These are phyloP conservation scores for Rhynchospora tenuis DNA, from an alignment of 176 grass and related monocot species.

Conservation along the genomic window DNA sequence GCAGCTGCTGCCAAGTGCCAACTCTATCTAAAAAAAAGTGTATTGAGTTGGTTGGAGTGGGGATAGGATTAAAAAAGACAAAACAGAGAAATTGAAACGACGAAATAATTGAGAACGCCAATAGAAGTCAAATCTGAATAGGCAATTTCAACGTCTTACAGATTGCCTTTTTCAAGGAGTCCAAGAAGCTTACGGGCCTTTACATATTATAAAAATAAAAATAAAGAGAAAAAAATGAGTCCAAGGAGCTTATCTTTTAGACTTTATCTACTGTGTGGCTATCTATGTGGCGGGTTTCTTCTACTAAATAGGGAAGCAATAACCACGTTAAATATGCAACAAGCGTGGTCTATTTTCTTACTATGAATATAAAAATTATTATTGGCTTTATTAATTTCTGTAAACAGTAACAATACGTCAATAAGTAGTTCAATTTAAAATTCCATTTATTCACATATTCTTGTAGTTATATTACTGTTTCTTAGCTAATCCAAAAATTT, in stretches of 20 bases:
- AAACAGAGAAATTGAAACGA: not conserved
- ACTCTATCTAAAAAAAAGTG: not conserved
- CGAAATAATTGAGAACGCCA: not conserved
- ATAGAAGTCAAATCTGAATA: not conserved
- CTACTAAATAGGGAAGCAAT: not conserved
- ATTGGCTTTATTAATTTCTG: not conserved
- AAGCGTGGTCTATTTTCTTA: not conserved
- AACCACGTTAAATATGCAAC: not conserved
- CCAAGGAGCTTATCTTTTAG: not conserved
- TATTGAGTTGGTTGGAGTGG: not conserved
- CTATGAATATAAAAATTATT: not conserved
- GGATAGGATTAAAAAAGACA: not conserved
- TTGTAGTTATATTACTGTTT: not conserved
- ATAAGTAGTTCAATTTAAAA: not conserved
- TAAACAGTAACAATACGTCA: not conserved
- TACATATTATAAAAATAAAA: too few relatives aligned
- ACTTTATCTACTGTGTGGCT: not conserved
- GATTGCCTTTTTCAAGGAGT: not conserved
- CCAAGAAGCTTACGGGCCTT: not conserved
- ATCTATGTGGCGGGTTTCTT: not conserved
- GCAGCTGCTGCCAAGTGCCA: too few relatives aligned
- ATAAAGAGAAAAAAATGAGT: not conserved
- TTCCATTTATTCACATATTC: not conserved
- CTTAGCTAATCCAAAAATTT: not conserved
- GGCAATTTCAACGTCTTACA: not conserved